Base-by-base conservation (phyloP, 2,329 filamentous ascomycete species). In the Aspergillus pseudoviridinutans region DNA sequence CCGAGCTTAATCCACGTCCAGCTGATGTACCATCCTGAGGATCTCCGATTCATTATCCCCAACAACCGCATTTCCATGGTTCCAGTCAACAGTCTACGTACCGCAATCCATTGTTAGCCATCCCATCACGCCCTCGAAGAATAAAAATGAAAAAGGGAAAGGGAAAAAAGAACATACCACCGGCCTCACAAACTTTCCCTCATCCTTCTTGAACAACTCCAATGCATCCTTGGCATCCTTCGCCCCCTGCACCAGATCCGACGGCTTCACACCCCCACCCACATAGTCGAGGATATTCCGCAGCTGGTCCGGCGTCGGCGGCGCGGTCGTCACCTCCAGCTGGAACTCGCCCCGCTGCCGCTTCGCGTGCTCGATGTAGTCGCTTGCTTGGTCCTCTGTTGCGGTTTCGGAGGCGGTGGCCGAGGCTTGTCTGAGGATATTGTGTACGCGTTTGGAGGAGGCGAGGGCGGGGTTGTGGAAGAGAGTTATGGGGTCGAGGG, bases 41-140 rank as follows among this genome's bases (percentile, higher is more conserved):
- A 97, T 97, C 78, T 93, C 89, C 17, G 91, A 96, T 78, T 96
- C 88, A 63, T 89, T 87, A 52, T 90, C 90, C 22, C 91, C 90
- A 27, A 85, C 79, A 9, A 87, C 84, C 50, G 87, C 93, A 73
- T 86, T 89, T 63, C 92, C 94, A 73, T 93, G 92, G 72, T 89
- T 91, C 94, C 94, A 97, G 73, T 97, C 93, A 53, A 97, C 93
- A 58, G 88, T 75, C 76, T 74, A 62, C 38, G 32, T 17, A 35
- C 14, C 29, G 29, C 17, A 35, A 14, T 35, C 12, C 12, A 7
- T n/a, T 22, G 17, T 24, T 17, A 35, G 12, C 8, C 20, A 8
- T 24, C 22, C 10, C 20, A 24, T 9, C 32, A 3, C 20, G 22
- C 22, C 41, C 22, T 10, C n/a, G 14, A 52, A 12, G 3, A 7